These are phyloP conservation scores for Huntiella moniliformis DNA, from an alignment of 2,329 filamentous ascomycete species.

Conservation along the genomic window DNA sequence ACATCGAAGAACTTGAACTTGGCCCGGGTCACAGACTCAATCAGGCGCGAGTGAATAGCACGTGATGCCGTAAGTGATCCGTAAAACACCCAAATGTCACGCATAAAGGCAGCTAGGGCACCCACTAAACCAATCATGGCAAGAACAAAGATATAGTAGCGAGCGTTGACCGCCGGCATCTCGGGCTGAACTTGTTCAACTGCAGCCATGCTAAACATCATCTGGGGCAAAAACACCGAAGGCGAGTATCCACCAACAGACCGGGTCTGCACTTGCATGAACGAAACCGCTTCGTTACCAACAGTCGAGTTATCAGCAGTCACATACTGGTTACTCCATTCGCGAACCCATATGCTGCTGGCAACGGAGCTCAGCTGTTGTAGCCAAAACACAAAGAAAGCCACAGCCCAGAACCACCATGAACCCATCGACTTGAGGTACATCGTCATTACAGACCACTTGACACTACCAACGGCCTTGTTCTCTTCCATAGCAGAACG, in stretches of 20 bases:
- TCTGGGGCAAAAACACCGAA: slow-evolving; percentile 4
- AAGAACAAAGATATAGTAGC: slow-evolving; percentile 72
- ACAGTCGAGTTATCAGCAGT: slow-evolving; percentile 19
- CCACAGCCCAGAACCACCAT: slow-evolving; percentile 84
- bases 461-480: slow-evolving; percentile 73
- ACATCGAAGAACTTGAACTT: slow-evolving; percentile 97
- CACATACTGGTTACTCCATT: slow-evolving; percentile 85
- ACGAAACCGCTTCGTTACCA: neutral
- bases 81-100: slow-evolving; percentile 80
- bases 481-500: slow-evolving; percentile 42
- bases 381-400: slow-evolving; percentile 52
- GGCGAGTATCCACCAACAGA: neutral
- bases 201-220: slow-evolving; percentile 6
- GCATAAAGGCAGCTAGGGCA: slow-evolving; percentile 60
- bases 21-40: slow-evolving; percentile 64
- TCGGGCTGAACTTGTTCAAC: slow-evolving; percentile 4
- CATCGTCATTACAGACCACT: slow-evolving; percentile 66
- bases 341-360: slow-evolving; percentile 83
- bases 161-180: slow-evolving; percentile 45
- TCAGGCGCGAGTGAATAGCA: slow-evolving; percentile 61
- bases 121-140: slow-evolving; percentile 61
- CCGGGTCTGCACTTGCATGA: slow-evolving; percentile 7
- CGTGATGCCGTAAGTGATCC: slow-evolving; percentile 78
- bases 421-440: slow-evolving; percentile 86
- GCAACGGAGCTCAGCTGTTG: slow-evolving; percentile 77